Evolutionary conservation across 352 stramenopile species (phyloP), one percentile per base, ranked within the genome.

Genomic region (Phytophthora kernoviae): DNA sequence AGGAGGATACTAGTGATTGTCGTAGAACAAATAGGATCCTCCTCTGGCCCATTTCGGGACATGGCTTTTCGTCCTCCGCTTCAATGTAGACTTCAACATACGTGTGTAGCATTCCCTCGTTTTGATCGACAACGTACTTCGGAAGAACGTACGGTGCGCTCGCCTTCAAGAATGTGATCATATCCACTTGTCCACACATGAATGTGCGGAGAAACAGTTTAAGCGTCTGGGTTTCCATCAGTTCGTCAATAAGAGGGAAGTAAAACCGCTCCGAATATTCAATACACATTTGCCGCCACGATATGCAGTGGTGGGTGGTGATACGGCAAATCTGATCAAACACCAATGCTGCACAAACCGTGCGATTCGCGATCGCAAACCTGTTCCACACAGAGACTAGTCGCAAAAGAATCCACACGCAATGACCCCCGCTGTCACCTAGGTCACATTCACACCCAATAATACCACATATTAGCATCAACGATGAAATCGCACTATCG

Each of bases 101-200:
- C 2, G 55, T 51, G 18, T 72, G 65, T 15, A 91, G 51, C 73
- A 87, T 84, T 33, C 55, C 51, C 21, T 80, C 68, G 46, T 87
- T 86, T 66, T 87, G 73, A 32, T 75, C 58, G 5, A 90, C 68
- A 59, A 91, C 65, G 27, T 85, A 88, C 46, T 76, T 80, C 15
- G 82, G 79, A 17, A 91, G 62, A 8, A 88, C 75, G 37, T 84
- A 80, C 0, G 69, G 69, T 7, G 82, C 78, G 56, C 81, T 85
- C 3, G 61, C 62, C 6, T 54, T 49, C 26, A 89, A 67, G 24
- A 89, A 91, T 8, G 68, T 41, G 20, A 48, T 68, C 6, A 62
- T 61, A 53, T 77, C 58, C 22, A 91, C 51, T 41, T 68, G 77
- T 15, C 49, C 55, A 10, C 64, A 62, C 61, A 90, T 76, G 44